Conservation (phyloP, 331 rosid species). For the Telfairia occidentalis region DNA sequence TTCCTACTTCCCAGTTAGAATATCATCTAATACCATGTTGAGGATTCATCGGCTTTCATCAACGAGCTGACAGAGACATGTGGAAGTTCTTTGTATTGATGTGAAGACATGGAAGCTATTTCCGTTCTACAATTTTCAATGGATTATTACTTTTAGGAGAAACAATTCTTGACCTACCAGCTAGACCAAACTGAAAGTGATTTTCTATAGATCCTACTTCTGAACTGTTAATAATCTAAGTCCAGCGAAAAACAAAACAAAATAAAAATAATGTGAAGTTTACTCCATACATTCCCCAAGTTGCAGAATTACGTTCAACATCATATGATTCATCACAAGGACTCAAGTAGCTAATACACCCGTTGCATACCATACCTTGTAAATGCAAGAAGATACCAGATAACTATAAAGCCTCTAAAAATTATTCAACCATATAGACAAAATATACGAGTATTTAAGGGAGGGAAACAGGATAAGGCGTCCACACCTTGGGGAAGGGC, state of each 20-base stretch:
- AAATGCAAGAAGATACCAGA: not conserved
- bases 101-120: not conserved
- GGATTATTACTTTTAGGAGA: not conserved
- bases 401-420: not conserved
- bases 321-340: not conserved
- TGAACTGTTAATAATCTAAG: not conserved
- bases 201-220: not conserved
- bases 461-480: not conserved
- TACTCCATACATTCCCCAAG: not conserved
- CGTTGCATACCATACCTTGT: not conserved
- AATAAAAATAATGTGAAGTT: not conserved
- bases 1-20: not conserved
- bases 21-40: not conserved
- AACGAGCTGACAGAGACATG: not conserved
- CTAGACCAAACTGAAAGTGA: not conserved
- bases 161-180: not conserved
- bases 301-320: not conserved
- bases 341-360: not conserved
- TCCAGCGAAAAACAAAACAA: not conserved
- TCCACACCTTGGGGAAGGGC: conserved; percentile 71
- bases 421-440: not conserved
- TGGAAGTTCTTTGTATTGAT: not conserved
- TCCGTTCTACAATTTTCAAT: not conserved
- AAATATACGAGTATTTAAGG: not conserved
- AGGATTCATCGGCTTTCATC: not conserved